phyloP scores from a whole-genome alignment of 495 filamentous ascomycete species.

The Amniculicola lignicola region DNA sequence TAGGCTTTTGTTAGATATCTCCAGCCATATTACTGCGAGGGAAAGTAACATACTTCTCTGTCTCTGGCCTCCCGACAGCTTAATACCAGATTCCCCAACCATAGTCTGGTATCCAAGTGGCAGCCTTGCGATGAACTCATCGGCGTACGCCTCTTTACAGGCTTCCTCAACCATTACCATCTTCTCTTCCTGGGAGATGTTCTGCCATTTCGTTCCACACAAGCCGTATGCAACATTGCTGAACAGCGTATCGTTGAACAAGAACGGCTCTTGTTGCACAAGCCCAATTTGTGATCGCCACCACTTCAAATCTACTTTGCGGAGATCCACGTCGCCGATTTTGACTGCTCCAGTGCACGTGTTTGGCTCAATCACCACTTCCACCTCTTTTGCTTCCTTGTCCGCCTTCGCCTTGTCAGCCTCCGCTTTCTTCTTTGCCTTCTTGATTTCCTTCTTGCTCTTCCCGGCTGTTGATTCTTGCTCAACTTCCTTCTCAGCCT shows the following conservation, averaged over 20 bases:
- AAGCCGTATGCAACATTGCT: conserved; percentile 37
- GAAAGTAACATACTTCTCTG: too few relatives aligned
- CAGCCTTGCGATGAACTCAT: conserved; percentile 49
- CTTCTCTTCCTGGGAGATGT: conserved; percentile 32
- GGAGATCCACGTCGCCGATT: conserved; percentile 30
- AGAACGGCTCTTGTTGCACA: conserved; percentile 39
- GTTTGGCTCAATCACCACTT: conserved; percentile 11
- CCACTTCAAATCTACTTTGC: conserved; percentile 35
- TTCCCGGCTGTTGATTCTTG: not conserved
- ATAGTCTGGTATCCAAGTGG: conserved; percentile 41
- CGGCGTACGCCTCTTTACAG: conserved; percentile 35
- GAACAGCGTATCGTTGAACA: conserved; percentile 40
- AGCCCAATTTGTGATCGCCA: conserved; percentile 38
- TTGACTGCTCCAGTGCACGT: conserved; percentile 30
- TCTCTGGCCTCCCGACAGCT: conserved; percentile 36
- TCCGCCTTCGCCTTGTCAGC: not conserved
- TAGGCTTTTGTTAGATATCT: too few relatives aligned
- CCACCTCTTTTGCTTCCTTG: not conserved
- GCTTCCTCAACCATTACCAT: conserved; percentile 31
- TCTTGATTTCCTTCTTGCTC: not conserved
- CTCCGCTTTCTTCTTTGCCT: conserved; percentile 13
- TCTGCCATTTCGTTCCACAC: conserved; percentile 30
- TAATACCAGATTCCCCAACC: conserved; percentile 37
- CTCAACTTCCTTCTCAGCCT: not conserved
- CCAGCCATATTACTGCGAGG: too few relatives aligned